Conservation (phyloP, 2,329 filamentous ascomycete genomes). For the Aureobasidium leucospermi region DNA sequence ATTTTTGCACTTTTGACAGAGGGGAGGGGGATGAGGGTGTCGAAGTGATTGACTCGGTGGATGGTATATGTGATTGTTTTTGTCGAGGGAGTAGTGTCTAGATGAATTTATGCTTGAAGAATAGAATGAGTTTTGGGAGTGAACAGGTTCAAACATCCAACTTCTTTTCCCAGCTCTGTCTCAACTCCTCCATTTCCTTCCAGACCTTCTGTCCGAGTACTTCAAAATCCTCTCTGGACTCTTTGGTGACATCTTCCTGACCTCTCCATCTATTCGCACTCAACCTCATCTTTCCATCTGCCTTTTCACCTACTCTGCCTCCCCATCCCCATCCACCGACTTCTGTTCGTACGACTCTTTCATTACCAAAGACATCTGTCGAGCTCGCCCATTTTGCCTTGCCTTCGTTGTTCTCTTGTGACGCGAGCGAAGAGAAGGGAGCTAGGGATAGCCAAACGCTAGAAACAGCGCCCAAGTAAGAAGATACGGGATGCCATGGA, state of each 20-base stretch:
- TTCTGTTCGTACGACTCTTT: slow-evolving; percentile 67
- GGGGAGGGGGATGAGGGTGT: neutral
- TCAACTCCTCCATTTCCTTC: slow-evolving; percentile 31
- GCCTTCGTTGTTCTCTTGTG: slow-evolving; percentile 41
- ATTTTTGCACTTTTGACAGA: neutral
- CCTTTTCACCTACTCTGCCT: slow-evolving; percentile 46
- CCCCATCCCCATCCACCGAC: slow-evolving; percentile 75
- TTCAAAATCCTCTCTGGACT: slow-evolving; percentile 64
- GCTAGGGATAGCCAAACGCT: slow-evolving; percentile 73
- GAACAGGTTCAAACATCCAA: slow-evolving; percentile 21
- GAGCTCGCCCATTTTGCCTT: slow-evolving; percentile 79
- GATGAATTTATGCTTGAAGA: neutral
- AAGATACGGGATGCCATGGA: slow-evolving; percentile 75
- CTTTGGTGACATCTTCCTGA: slow-evolving; percentile 51
- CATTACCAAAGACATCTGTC: slow-evolving; percentile 51
- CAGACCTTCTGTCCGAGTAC: slow-evolving; percentile 52
- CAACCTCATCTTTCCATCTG: slow-evolving; percentile 33
- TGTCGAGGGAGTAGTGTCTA: neutral
- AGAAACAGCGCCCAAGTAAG: slow-evolving; percentile 69
- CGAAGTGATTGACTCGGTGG: neutral
- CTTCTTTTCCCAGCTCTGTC: slow-evolving; percentile 32
- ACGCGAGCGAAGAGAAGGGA: slow-evolving; percentile 55
- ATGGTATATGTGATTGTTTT: neutral
- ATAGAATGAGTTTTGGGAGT: neutral
- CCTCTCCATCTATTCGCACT: slow-evolving; percentile 51